These are phyloP conservation scores for Colletotrichum ledebouriae DNA, from an alignment of 2,329 filamentous ascomycete species.

Conservation along the genomic window DNA sequence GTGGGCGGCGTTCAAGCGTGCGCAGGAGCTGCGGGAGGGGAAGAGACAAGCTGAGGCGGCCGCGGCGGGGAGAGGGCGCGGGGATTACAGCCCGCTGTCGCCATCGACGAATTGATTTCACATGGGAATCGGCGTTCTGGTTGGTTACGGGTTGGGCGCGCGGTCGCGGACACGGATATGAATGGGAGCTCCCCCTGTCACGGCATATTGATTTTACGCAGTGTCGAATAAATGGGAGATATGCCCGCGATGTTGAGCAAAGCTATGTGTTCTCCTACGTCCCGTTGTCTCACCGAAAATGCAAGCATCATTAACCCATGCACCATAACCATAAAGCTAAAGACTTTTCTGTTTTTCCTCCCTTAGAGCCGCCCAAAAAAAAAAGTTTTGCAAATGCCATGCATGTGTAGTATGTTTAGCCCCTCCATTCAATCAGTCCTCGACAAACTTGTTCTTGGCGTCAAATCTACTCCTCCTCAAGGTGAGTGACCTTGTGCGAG, in stretches of 20 bases:
- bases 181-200: background rate
- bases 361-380: background rate
- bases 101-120: slow-evolving; percentile 18
- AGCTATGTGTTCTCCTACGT: slow-evolving; percentile 18
- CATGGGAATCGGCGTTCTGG: slow-evolving; percentile 4
- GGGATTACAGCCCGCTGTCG: slow-evolving; percentile 20
- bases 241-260: slow-evolving; percentile 14
- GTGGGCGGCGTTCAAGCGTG: slow-evolving; percentile 68
- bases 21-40: slow-evolving; percentile 57
- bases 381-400: slow-evolving; percentile 33
- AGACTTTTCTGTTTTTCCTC: slow-evolving; percentile 25
- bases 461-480: slow-evolving; percentile 63
- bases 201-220: background rate
- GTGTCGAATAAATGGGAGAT: slow-evolving; percentile 5
- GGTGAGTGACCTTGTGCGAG: slow-evolving; percentile 57
- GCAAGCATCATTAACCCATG: slow-evolving; percentile 35
- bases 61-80: slow-evolving; percentile 39
- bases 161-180: background rate
- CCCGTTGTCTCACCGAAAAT: background rate
- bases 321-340: slow-evolving; percentile 26
- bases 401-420: slow-evolving; percentile 11
- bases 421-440: background rate
- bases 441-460: background rate
- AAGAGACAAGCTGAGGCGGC: slow-evolving; percentile 39
- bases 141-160: background rate